These are phyloP conservation scores for Colletotrichum theobromicola DNA, from an alignment of 2,329 filamentous ascomycete genomes.

Conservation along the genomic window DNA sequence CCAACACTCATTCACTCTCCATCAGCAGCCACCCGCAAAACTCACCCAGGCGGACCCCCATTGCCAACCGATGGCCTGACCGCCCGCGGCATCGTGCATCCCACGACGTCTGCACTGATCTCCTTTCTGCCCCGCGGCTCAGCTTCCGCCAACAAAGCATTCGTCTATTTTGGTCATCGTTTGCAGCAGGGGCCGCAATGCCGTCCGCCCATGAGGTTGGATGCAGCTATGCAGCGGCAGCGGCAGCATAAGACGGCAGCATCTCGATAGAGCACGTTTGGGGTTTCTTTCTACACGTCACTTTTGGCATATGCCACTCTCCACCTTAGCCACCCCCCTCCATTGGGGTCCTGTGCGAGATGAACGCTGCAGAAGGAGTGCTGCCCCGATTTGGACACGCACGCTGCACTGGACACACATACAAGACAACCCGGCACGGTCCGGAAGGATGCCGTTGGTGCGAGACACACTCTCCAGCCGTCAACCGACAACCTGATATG, in stretches of 20 bases:
- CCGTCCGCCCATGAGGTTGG: neutral
- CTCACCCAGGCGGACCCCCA: neutral
- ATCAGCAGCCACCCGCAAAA: neutral
- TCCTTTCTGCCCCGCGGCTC: neutral
- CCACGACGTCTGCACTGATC: neutral
- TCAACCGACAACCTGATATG: neutral
- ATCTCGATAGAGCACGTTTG: neutral
- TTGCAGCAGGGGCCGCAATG: slow-evolving; percentile 3
- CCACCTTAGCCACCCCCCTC: neutral
- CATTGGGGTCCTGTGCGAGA: neutral
- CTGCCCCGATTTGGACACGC: neutral
- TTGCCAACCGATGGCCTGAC: neutral
- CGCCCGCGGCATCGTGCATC: neutral
- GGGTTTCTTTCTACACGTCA: neutral
- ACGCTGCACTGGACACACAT: neutral
- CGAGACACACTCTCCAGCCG: too few relatives aligned
- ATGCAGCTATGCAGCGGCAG: neutral
- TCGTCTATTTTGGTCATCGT: neutral
- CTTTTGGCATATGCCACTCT: neutral
- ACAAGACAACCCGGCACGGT: neutral
- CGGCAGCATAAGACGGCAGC: neutral
- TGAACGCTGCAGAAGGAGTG: neutral
- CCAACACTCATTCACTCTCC: neutral
- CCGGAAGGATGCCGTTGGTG: neutral
- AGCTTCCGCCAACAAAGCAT: neutral